Base-by-base conservation (phyloP, 2,329 filamentous ascomycete genomes). In the Cladosporium velox region DNA sequence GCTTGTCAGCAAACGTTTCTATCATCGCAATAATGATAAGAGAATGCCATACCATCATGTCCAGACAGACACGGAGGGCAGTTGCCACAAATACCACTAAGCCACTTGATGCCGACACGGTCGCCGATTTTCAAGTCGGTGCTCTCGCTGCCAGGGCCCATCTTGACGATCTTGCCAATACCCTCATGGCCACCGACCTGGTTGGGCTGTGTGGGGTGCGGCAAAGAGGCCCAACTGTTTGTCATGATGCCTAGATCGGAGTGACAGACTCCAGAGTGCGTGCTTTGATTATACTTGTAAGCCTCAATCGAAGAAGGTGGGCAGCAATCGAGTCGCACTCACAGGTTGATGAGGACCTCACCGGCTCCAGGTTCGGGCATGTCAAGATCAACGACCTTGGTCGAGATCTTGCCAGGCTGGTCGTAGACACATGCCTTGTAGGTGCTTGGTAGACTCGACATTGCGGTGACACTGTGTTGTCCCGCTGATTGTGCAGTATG, bases 141-240 rank as follows among this genome's bases (percentile, higher is more conserved):
- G 44, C 72, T 75, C 60, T 88, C 86, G 24, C 85, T 81, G 8
- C 85, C 86, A 0, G 87, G 81, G 0, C 89, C 89, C 67, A 91
- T 79, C 73, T 89, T 88, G 51, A 89, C 87, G 35, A 91, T 81
- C 62, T 83, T 84, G 51, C 77, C 87, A 1, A 91, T 85, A 21
- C 89, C 89, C 77, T 91, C 89, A 72, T 91, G 89, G 4, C 89
- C 89, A 51, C 89, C 89, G 4, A 90, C 83, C 75, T 90, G 88
- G 11, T 86, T 86, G 44, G 82, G 76, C 72, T 83, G 84, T 8
- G 87, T 89, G 41, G 85, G 86, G 68, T 79, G 80, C 1, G 87
- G 87, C 1, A 91, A 83, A 12, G 79, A 82, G 68, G 79, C 82
- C 83, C 86, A 89, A 6, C 70, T 63, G 72, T 80, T 82, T 62